Conservation (phyloP, 106 monocot species). For the Acorus gramineus region DNA sequence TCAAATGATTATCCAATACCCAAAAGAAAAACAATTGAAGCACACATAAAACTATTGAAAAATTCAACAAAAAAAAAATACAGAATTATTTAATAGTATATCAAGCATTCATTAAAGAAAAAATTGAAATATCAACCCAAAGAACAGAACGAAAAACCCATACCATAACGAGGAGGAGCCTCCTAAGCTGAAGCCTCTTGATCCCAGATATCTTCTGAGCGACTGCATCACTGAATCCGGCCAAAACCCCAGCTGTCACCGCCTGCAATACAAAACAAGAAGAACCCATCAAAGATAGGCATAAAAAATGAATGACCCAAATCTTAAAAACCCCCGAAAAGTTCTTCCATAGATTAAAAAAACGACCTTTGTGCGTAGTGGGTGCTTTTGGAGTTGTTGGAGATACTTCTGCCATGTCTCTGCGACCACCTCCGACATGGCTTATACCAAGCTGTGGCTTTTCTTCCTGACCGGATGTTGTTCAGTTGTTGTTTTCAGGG, state of each 20-base stretch:
- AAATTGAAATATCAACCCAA: no score
- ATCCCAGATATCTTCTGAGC: slow-evolving; percentile 87
- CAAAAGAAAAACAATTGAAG: no score
- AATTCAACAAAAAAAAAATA: no score
- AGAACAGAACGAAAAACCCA: not conserved
- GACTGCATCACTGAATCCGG: slow-evolving; percentile 77
- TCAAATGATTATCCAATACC: no score
- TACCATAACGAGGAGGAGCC: slow-evolving; percentile 84
- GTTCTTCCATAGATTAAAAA: not conserved
- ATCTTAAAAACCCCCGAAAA: not conserved
- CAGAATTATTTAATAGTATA: no score
- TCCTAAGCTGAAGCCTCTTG: slow-evolving; percentile 71
- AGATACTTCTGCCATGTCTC: slow-evolving; percentile 59
- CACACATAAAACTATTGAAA: no score
- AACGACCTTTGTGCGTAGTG: slow-evolving; percentile 58
- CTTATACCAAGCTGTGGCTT: not conserved
- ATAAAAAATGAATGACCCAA: not conserved
- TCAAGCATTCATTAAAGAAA: no score
- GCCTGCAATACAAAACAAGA: slow-evolving; percentile 30
- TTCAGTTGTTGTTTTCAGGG: no score
- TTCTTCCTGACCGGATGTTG: no score
- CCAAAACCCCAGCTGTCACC: slow-evolving; percentile 76
- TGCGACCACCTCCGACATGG: slow-evolving; percentile 54
- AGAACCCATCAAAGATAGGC: not conserved
- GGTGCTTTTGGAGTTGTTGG: slow-evolving; percentile 42